A percentile compares a stretch with the other conserved stretches of the same genome.
Conservation (phyloP, 1,139 yeast genomes). For the Suhomyces guaymorum region DNA sequence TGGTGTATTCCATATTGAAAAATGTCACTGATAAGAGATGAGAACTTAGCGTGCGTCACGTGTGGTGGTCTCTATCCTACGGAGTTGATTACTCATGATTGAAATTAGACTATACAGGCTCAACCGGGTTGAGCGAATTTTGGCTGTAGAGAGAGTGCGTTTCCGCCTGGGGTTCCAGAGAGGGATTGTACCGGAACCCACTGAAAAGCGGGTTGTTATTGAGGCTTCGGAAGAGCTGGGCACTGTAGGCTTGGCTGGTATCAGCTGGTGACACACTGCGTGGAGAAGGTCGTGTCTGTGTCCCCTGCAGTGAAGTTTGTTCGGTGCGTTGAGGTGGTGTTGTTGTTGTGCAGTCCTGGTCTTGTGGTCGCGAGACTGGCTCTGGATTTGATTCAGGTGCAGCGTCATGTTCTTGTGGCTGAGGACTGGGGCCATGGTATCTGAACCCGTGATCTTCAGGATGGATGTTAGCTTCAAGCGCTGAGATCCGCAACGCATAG, state of each 20-base stretch:
- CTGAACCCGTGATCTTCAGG: slow-evolving; percentile 10
- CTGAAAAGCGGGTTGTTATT: slow-evolving; percentile 8
- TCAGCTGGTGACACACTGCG: too few species aligned
- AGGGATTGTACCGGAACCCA: slow-evolving; percentile 6
- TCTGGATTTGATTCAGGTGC: background rate
- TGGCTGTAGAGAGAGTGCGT: slow-evolving; percentile 8
- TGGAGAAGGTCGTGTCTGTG: background rate
- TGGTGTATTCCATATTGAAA: background rate
- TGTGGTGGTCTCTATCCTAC: too few species aligned
- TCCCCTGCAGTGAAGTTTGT: background rate
- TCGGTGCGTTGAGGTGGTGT: background rate
- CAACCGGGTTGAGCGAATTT: slow-evolving; percentile 8
- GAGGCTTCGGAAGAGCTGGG: slow-evolving; percentile 10
- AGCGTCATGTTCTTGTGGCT: too few species aligned
- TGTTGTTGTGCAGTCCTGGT: background rate
- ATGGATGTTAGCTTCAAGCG: slow-evolving; percentile 8
- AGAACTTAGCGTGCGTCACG: slow-evolving; percentile 1
- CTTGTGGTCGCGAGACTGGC: background rate
- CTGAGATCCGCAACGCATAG: slow-evolving; percentile 10
- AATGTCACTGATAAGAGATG: slow-evolving; percentile 6
- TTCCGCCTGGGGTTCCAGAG: slow-evolving; percentile 3
- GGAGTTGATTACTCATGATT: background rate
- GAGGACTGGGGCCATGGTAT: slow-evolving; percentile 3
- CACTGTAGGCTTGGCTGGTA: slow-evolving; percentile 5
- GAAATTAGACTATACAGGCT: slow-evolving; percentile 6